Evolutionary conservation across 345 rosid species (phyloP), one percentile per base, ranked within the genome.

Genomic region (Garcia nutans): DNA sequence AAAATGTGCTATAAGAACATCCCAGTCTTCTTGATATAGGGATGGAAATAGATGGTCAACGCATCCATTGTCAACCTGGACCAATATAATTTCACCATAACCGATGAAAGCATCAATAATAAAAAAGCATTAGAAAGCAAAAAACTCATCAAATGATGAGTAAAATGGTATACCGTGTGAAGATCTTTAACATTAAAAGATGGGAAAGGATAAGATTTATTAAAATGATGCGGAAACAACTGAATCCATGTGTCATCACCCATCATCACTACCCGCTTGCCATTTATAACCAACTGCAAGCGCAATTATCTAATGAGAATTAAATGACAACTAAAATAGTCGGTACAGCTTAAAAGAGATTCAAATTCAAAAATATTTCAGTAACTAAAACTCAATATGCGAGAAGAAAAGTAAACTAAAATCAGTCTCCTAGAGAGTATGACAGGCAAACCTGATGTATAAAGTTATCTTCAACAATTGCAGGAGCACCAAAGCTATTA

Each of bases 241-340:
- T 91, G 94, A 55, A 87, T 85, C 99, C 97, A 93, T 52, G 98
- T 93, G 80, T 93, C 97, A 71, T 95, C 98, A 26, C 99, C 99
- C 98, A 95, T 93, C 94, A 93, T 87, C 77, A 93, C 86, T 64
- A 93, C 88, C 52, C 91, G 79, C 85, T 95, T 95, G 77, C 97
- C 99, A 84, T 88, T 93, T 62, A 52, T 72, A 79, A 82, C 87
- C 84, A 95, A 73, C 97, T 95, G 85, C 47, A 79, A 55, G 71
- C 16, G 47, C 22, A 3, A 47, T 4, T 23, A 2, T 52, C 58
- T 26, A 8, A 24, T 56, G 44, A 75, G 31, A 52, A 63, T 65
- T 12, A 20, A 33, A 20, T 16, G 8, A 50, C 19, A 20, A 7
- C 20, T 19, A 37, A 33, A 19, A 13, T 13, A 7, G 64, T 31